A percentile compares a stretch with the other conserved stretches of the same genome.
These are phyloP conservation scores for Seminavis robusta DNA, from an alignment of 108 stramenopile genomes.

Conservation along the genomic window DNA sequence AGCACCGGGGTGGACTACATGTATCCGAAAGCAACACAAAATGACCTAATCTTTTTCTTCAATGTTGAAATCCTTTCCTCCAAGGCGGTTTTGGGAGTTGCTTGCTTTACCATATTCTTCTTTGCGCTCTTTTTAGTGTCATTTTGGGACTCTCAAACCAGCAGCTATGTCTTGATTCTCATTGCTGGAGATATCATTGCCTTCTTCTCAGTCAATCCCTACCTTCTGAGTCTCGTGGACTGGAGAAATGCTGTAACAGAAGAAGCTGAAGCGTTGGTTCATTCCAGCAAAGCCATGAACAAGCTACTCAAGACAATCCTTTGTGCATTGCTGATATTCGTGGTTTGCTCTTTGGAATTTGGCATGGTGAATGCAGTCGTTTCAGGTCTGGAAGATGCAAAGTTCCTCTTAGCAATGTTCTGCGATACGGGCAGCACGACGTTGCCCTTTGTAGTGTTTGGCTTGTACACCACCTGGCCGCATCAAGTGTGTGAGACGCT, in stretches of 20 bases:
- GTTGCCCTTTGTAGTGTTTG: constrained; percentile 48
- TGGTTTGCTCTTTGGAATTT: constrained; percentile 37
- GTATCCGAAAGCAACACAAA: constrained; percentile 9
- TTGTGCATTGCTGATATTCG: constrained; percentile 26
- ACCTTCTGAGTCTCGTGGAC: constrained; percentile 46
- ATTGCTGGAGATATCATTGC: constrained; percentile 46
- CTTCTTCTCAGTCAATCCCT: constrained; percentile 61
- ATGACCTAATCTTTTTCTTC: constrained; percentile 57
- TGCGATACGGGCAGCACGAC: constrained; percentile 47
- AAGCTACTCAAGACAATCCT: constrained; percentile 40
- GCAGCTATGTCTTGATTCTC: constrained; percentile 37
- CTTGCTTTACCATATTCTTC: constrained; percentile 32
- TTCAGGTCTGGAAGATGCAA: constrained; percentile 17
- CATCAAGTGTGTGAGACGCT: constrained; percentile 53
- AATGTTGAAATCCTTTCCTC: constrained; percentile 49
- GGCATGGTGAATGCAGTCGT: constrained; percentile 27
- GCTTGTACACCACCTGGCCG: constrained; percentile 42
- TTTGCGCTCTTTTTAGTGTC: constrained; percentile 41
- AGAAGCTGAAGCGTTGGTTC: constrained; percentile 63
- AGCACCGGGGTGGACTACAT: constrained; percentile 55
- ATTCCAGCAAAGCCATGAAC: constrained; percentile 54
- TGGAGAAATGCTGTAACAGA: constrained; percentile 62
- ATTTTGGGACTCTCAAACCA: constrained; percentile 46
- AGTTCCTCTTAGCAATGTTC: constrained; percentile 50
- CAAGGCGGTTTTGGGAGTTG: constrained; percentile 29